phyloP scores from a whole-genome alignment of 441 rosid genomes.

The Macaranga tanarius region DNA sequence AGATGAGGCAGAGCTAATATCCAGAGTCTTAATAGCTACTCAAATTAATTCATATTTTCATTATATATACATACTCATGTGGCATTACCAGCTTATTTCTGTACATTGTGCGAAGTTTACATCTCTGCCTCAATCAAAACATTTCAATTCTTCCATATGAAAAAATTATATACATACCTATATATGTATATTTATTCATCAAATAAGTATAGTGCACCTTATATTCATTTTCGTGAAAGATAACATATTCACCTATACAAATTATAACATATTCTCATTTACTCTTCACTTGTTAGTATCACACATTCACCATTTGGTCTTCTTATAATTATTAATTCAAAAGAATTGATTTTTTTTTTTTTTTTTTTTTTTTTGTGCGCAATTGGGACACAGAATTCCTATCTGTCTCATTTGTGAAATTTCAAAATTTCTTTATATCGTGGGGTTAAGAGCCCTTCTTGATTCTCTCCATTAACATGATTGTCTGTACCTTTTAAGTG shows the following conservation, averaged over 20 bases:
- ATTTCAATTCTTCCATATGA: too few species aligned
- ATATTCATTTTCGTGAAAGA: too few species aligned
- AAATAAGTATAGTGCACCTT: too few species aligned
- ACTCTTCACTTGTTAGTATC: neutral
- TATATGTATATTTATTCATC: too few species aligned
- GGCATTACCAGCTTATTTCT: too few species aligned
- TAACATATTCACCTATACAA: neutral
- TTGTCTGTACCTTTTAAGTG: neutral
- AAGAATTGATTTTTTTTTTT: neutral
- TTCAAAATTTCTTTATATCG: neutral
- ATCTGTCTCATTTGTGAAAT: neutral
- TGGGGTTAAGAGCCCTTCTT: neutral
- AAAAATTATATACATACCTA: too few species aligned
- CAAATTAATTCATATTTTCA: too few species aligned
- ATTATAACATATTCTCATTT: neutral
- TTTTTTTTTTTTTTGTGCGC: neutral
- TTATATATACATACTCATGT: too few species aligned
- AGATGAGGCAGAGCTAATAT: too few species aligned
- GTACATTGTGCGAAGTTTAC: too few species aligned
- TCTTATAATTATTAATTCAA: neutral
- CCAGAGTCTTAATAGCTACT: too few species aligned
- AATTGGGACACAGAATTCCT: neutral
- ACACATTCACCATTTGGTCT: neutral
- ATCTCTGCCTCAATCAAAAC: neutral
- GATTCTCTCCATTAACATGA: slow-evolving; percentile 18